Conservation (phyloP, 139 green algal genomes). For the Zygnema cylindricum region DNA sequence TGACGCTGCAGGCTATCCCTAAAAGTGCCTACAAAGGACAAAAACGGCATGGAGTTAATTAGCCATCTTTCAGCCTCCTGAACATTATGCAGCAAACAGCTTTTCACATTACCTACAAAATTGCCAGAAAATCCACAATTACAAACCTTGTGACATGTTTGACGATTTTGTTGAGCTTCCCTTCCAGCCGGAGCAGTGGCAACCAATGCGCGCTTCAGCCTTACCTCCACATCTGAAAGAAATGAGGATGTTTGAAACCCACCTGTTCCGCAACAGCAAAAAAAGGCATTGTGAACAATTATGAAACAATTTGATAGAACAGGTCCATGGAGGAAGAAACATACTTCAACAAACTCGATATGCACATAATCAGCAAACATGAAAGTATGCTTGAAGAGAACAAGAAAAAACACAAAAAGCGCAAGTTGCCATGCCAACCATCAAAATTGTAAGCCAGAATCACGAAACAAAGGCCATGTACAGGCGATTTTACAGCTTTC, state of each 20-base stretch:
- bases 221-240: conserved; percentile 4
- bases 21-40: too few relatives aligned
- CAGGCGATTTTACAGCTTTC: too few relatives aligned
- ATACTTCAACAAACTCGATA: too few relatives aligned
- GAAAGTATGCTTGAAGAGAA: conserved; percentile 7
- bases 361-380: too few relatives aligned
- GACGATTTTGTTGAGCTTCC: conserved; percentile 22
- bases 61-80: too few relatives aligned
- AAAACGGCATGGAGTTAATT: too few relatives aligned
- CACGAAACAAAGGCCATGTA: too few relatives aligned
- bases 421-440: not conserved
- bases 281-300: not conserved
- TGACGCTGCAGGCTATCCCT: not conserved
- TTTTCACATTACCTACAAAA: too few relatives aligned
- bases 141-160: conserved; percentile 35
- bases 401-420: not conserved
- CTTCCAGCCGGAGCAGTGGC: conserved; percentile 21
- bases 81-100: too few relatives aligned
- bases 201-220: conserved; percentile 15
- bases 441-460: too few relatives aligned
- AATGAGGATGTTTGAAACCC: not conserved
- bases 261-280: conserved; percentile 4
- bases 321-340: not conserved
- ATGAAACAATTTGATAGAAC: not conserved
- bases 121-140: too few relatives aligned